phyloP scores from a whole-genome alignment of 2,329 filamentous ascomycete species.

The Calonectria multiphialidica region DNA sequence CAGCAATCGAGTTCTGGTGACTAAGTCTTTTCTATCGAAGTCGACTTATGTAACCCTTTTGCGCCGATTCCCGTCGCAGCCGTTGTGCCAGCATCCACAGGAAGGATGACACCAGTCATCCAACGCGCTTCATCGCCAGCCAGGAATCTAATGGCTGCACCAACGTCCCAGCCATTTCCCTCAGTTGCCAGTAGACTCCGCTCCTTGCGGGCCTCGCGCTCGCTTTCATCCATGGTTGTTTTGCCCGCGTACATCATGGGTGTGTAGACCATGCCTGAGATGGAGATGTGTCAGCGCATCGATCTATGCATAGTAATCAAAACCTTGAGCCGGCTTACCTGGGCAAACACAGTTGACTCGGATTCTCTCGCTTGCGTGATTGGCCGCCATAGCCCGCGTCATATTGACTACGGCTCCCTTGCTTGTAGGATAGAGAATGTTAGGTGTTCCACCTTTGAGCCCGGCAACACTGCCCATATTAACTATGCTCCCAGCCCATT shows the following conservation, averaged over 20 bases:
- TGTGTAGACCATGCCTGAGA: slow-evolving; percentile 1
- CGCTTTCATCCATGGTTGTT: slow-evolving; percentile 50
- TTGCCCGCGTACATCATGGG: slow-evolving; percentile 10
- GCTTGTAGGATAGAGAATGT: slow-evolving; percentile 59
- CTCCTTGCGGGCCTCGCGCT: slow-evolving; percentile 51
- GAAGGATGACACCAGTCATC: slow-evolving; percentile 56
- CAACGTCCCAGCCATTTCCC: slow-evolving; percentile 58
- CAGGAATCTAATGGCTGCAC: slow-evolving; percentile 54
- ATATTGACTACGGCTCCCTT: slow-evolving; percentile 64
- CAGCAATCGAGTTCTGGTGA: no score
- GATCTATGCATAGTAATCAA: neutral
- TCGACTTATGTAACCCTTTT: neutral
- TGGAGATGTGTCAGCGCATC: neutral
- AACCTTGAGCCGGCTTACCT: slow-evolving; percentile 35
- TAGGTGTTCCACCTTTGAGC: slow-evolving; percentile 58
- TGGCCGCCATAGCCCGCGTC: slow-evolving; percentile 64
- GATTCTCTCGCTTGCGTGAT: slow-evolving; percentile 59
- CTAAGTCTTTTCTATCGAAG: neutral
- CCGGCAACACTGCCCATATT: slow-evolving; percentile 75
- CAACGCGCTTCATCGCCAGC: slow-evolving; percentile 55
- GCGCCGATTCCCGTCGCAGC: neutral
- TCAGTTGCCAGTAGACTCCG: slow-evolving; percentile 50
- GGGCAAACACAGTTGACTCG: slow-evolving; percentile 64
- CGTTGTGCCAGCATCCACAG: slow-evolving; percentile 54
- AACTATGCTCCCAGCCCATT: slow-evolving; percentile 64